Evolutionary conservation across 2,329 filamentous ascomycete species (phyloP).

Genomic region (Penicillium rolfsii): DNA sequence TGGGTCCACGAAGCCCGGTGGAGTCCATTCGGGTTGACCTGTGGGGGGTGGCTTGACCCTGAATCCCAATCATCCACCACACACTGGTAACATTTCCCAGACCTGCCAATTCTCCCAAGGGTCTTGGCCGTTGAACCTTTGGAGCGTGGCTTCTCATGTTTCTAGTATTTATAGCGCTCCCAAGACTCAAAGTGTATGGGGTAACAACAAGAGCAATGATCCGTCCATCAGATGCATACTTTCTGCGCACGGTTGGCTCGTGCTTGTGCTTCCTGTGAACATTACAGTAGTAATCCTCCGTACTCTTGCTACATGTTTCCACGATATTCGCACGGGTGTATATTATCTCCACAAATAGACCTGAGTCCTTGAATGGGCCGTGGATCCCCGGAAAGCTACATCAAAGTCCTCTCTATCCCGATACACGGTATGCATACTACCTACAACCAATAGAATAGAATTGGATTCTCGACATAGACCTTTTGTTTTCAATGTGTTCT

Average conservation of each 20-base stretch:
- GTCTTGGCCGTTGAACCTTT: neutral
- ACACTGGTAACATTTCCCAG: neutral
- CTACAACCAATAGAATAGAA: neutral
- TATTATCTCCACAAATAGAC: neutral
- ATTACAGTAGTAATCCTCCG: too few relatives aligned
- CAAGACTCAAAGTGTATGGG: neutral
- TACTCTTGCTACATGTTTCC: neutral
- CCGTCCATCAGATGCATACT: neutral
- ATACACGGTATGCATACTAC: neutral
- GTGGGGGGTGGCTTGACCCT: neutral
- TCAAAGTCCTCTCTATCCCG: neutral
- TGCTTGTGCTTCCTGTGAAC: neutral
- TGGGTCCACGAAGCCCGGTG: neutral
- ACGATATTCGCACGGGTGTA: neutral
- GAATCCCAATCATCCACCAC: neutral
- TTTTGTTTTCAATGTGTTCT: neutral
- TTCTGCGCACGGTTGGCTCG: neutral
- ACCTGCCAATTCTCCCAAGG: constrained; percentile 3
- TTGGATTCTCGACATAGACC: neutral
- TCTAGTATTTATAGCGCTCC: constrained; percentile 4
- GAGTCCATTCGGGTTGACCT: neutral
- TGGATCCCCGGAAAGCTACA: neutral
- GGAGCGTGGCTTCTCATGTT: neutral
- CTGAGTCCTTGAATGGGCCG: neutral
- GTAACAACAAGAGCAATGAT: too few relatives aligned